Conservation (phyloP, 805 yeast genomes). For the Kuraishia cidri region DNA sequence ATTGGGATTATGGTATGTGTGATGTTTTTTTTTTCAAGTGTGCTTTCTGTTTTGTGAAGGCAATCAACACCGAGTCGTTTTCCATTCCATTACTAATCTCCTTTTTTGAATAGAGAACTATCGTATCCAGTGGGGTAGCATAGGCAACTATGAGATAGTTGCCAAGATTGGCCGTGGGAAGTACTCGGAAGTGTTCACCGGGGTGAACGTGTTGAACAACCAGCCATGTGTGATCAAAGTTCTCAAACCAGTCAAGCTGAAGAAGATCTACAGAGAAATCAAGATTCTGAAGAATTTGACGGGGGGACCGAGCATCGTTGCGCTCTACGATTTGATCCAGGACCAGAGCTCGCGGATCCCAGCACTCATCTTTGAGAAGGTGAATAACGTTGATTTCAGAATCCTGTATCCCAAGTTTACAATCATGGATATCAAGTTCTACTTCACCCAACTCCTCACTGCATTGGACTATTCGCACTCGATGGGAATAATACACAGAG, state of each 20-base stretch:
- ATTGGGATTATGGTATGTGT: slow-evolving; percentile 62
- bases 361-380: slow-evolving; percentile 77
- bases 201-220: slow-evolving; percentile 55
- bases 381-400: slow-evolving; percentile 81
- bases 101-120: slow-evolving; percentile 27
- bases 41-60: too few species aligned
- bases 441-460: slow-evolving; percentile 71
- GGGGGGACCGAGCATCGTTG: slow-evolving; percentile 76
- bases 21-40: slow-evolving; percentile 2
- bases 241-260: slow-evolving; percentile 85
- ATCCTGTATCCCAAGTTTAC: slow-evolving; percentile 75
- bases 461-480: slow-evolving; percentile 89
- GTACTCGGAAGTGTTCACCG: slow-evolving; percentile 89
- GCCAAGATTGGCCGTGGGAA: slow-evolving; percentile 87
- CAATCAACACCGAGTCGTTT: too few species aligned
- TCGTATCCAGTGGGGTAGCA: slow-evolving; percentile 76
- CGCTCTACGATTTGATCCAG: slow-evolving; percentile 74
- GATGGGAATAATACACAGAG: slow-evolving; percentile 92
- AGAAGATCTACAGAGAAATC: slow-evolving; percentile 87
- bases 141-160: slow-evolving; percentile 76
- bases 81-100: too few species aligned
- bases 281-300: slow-evolving; percentile 78
- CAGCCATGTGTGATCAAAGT: slow-evolving; percentile 80
- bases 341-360: slow-evolving; percentile 84
- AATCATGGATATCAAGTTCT: slow-evolving; percentile 68